Percentiles rank a stretch among this genome's conserved stretches.
Evolutionary conservation across 2,329 filamentous ascomycete species (phyloP).

Genomic region (Orbilia oligospora): DNA sequence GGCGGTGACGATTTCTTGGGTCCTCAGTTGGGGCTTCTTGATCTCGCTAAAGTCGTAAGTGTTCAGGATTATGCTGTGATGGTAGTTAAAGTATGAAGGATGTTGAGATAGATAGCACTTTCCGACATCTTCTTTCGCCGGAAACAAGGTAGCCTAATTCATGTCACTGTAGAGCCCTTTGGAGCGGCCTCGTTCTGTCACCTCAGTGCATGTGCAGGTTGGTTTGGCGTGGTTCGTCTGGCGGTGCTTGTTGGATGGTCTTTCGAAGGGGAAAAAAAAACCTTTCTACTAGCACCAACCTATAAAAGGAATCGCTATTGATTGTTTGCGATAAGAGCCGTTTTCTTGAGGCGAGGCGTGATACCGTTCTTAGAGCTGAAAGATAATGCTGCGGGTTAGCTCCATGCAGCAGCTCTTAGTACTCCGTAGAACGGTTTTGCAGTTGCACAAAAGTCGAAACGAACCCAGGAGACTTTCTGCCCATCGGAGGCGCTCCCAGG

Average conservation of each 20-base stretch:
- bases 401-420: slow-evolving; percentile 46
- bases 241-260: slow-evolving; percentile 24
- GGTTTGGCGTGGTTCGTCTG: slow-evolving; percentile 18
- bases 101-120: slow-evolving; percentile 13
- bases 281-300: slow-evolving; percentile 40
- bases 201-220: slow-evolving; percentile 7
- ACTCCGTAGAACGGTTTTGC: slow-evolving; percentile 49
- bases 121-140: slow-evolving; percentile 5
- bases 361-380: slow-evolving; percentile 7
- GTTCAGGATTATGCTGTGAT: slow-evolving; percentile 12
- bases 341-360: slow-evolving; percentile 46
- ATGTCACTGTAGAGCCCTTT: not conserved
- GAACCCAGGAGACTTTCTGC: slow-evolving; percentile 27
- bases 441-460: slow-evolving; percentile 59
- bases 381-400: slow-evolving; percentile 56
- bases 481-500: slow-evolving; percentile 6
- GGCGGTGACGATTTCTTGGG: slow-evolving; percentile 59
- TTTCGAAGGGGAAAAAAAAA: slow-evolving; percentile 19
- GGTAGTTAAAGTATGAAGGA: not conserved
- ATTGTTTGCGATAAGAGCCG: slow-evolving; percentile 55
- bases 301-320: slow-evolving; percentile 56
- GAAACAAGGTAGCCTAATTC: not conserved
- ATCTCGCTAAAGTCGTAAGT: slow-evolving; percentile 36
- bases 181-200: not conserved
- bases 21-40: slow-evolving; percentile 42